Evolutionary conservation across 1,284 basidiomycete species (phyloP).

Genomic region (Microbotryum violaceum): DNA sequence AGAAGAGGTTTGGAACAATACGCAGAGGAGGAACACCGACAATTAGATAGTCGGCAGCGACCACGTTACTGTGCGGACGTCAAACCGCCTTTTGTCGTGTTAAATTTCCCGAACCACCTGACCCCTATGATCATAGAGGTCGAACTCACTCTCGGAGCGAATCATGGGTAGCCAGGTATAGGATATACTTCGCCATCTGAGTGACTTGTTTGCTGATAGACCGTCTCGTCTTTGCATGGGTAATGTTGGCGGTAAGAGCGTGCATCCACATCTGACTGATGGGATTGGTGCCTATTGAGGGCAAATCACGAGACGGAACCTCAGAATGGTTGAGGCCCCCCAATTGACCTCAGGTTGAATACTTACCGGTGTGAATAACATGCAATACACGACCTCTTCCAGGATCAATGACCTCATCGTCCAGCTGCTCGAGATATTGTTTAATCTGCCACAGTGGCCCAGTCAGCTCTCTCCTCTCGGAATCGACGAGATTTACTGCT

Average conservation of each 20-base stretch:
- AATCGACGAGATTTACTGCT: too few species aligned
- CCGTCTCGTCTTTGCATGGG: neutral
- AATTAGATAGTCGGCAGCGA: conserved; percentile 17
- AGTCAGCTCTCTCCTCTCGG: too few species aligned
- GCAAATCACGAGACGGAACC: neutral
- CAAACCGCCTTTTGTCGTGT: too few species aligned
- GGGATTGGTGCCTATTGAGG: conserved; percentile 18
- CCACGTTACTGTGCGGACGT: too few species aligned
- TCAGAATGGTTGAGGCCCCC: neutral
- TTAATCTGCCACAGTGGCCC: conserved; percentile 2
- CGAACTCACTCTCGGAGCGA: too few species aligned
- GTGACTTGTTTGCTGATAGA: too few species aligned
- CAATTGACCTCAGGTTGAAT: too few species aligned
- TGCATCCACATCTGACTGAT: conserved; percentile 21
- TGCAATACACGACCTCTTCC: conserved; percentile 20
- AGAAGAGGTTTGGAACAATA: conserved; percentile 15
- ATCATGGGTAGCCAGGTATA: too few species aligned
- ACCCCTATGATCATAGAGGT: too few species aligned
- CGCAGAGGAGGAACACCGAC: conserved; percentile 27
- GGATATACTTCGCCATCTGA: too few species aligned
- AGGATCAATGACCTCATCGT: neutral
- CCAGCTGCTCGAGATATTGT: conserved; percentile 18
- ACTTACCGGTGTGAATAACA: conserved; percentile 22
- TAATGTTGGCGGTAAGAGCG: conserved; percentile 2
- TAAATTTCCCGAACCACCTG: too few species aligned